phyloP scores from a whole-genome alignment of 345 rosid species.

The Syzygium grande region DNA sequence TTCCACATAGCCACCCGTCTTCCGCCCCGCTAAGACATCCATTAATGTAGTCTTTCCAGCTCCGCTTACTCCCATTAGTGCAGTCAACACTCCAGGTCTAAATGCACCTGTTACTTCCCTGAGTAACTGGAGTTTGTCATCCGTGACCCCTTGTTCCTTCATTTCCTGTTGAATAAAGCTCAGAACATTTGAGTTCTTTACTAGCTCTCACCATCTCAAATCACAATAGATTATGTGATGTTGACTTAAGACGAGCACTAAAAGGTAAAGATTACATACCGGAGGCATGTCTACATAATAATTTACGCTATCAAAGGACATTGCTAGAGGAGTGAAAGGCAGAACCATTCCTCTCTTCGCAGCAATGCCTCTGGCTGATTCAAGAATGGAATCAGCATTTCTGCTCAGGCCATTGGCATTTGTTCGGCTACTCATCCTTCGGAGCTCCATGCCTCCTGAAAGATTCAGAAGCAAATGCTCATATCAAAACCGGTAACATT shows the following conservation, averaged over 20 bases:
- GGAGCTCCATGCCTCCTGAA: constrained; percentile 39
- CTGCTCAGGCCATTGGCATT: constrained; percentile 18
- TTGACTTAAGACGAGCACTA: background rate
- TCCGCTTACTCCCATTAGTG: constrained; percentile 42
- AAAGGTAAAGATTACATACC: constrained; percentile 11
- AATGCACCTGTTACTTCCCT: constrained; percentile 29
- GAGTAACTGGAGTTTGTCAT: constrained; percentile 27
- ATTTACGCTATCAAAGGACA: constrained; percentile 41
- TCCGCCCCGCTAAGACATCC: constrained; percentile 42
- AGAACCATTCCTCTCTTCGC: constrained; percentile 47
- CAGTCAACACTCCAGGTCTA: constrained; percentile 37
- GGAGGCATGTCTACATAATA: constrained; percentile 54
- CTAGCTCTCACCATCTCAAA: background rate
- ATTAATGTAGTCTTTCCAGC: constrained; percentile 44
- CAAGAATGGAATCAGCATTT: constrained; percentile 20
- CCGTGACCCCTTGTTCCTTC: constrained; percentile 33
- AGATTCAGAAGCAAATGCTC: background rate
- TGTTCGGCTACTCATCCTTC: constrained; percentile 19
- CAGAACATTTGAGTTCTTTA: background rate
- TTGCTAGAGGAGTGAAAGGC: constrained; percentile 49
- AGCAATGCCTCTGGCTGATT: constrained; percentile 22
- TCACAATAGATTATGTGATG: background rate
- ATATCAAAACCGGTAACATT: background rate
- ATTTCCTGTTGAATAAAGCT: constrained; percentile 19
- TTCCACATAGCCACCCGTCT: constrained; percentile 33